Evolutionary conservation across 208 protist genomes (phyloP).

Genomic region (Spironucleus salmonicida): DNA sequence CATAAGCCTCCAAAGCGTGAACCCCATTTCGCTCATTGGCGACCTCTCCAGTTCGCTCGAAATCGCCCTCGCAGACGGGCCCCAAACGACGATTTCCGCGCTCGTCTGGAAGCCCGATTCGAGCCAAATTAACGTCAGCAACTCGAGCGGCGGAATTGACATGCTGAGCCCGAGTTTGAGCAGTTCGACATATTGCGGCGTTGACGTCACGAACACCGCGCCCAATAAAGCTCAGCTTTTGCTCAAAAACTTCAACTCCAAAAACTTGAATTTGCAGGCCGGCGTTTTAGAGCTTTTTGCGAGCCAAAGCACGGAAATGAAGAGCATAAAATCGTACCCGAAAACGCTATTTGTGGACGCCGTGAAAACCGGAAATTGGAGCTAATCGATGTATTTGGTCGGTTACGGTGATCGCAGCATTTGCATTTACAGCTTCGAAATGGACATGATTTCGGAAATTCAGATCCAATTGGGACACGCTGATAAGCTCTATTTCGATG

Average conservation of each 20-base stretch:
- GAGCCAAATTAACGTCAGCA: background rate
- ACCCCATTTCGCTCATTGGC: background rate
- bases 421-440: conserved; percentile 12
- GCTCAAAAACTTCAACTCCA: conserved; percentile 5
- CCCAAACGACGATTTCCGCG: background rate
- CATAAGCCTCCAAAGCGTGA: background rate
- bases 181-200: conserved; percentile 5
- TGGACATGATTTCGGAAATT: background rate
- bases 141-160: background rate
- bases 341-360: background rate
- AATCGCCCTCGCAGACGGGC: background rate
- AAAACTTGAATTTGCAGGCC: background rate
- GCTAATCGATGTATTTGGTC: background rate
- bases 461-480: background rate
- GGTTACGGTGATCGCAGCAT: background rate
- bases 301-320: background rate
- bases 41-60: background rate
- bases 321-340: conserved; percentile 3
- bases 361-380: background rate
- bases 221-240: background rate
- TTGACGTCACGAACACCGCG: background rate
- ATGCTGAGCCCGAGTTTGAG: background rate
- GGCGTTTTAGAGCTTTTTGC: background rate
- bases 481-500: conserved; percentile 25
- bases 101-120: background rate